A percentile compares a stretch with the other conserved stretches of the same genome.
phyloP scores from a whole-genome alignment of 306 rosid genomes.

The Ammopiptanthus mongolicus region DNA sequence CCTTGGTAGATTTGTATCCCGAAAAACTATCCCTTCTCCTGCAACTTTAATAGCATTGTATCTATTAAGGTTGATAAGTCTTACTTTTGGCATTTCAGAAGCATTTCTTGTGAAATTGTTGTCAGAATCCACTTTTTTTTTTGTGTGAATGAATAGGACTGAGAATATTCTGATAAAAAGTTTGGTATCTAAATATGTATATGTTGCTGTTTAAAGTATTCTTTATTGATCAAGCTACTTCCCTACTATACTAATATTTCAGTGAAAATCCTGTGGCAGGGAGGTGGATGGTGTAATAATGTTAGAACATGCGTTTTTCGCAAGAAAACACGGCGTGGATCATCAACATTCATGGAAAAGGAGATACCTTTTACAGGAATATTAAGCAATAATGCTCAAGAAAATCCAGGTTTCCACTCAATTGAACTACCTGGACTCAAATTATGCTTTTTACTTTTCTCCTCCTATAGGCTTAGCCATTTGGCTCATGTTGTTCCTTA shows the following conservation, averaged over 20 bases:
- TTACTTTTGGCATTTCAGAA: background rate
- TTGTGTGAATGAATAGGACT: background rate
- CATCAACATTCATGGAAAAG: slow-evolving; percentile 78
- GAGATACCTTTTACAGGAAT: slow-evolving; percentile 68
- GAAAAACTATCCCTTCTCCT: background rate
- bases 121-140: background rate
- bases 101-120: background rate
- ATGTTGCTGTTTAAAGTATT: background rate
- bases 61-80: background rate
- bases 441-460: slow-evolving; percentile 4
- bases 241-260: background rate
- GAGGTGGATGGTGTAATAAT: slow-evolving; percentile 93
- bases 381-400: slow-evolving; percentile 59
- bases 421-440: background rate
- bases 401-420: slow-evolving; percentile 69
- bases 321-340: slow-evolving; percentile 67
- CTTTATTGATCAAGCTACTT: background rate
- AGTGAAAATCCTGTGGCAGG: slow-evolving; percentile 53
- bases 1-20: background rate
- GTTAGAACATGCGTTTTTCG: slow-evolving; percentile 66
- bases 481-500: slow-evolving; percentile 16
- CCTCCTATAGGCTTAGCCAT: background rate
- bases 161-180: background rate
- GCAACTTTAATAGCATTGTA: background rate
- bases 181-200: background rate